Evolutionary conservation across 192 early-diverging fungal species (phyloP).

Genomic region (Backusella tarrabulga): DNA sequence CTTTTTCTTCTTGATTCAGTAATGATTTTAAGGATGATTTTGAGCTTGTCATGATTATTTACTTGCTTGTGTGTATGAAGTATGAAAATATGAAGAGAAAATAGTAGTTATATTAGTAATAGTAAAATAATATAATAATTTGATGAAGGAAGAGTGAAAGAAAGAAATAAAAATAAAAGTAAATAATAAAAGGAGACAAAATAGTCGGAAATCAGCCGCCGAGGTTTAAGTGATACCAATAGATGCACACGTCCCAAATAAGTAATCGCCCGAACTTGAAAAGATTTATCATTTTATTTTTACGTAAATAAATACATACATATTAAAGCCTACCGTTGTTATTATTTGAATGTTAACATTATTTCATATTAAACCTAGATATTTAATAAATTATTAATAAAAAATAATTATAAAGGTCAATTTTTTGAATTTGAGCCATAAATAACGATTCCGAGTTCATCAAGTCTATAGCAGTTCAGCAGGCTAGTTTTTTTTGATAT

Average conservation of each 20-base stretch:
- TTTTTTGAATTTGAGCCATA: background rate
- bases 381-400: background rate
- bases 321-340: background rate
- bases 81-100: background rate
- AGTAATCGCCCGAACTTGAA: background rate
- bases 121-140: background rate
- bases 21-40: background rate
- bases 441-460: background rate
- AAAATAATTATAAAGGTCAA: background rate
- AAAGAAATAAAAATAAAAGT: conserved; percentile 9
- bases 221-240: conserved; percentile 19
- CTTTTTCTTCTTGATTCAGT: conserved; percentile 9
- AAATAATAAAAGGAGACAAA: conserved; percentile 1
- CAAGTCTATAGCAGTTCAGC: background rate
- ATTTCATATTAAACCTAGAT: background rate
- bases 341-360: background rate
- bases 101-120: background rate
- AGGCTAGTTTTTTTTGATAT: too few relatives aligned
- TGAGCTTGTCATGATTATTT: background rate
- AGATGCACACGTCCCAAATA: conserved; percentile 3
- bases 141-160: conserved; percentile 2
- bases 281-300: background rate
- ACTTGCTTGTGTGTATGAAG: background rate
- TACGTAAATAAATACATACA: background rate
- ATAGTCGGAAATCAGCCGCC: conserved; percentile 25